Conservation (phyloP, 192 early-diverging fungal species). For the Backusella tarrabulga region DNA sequence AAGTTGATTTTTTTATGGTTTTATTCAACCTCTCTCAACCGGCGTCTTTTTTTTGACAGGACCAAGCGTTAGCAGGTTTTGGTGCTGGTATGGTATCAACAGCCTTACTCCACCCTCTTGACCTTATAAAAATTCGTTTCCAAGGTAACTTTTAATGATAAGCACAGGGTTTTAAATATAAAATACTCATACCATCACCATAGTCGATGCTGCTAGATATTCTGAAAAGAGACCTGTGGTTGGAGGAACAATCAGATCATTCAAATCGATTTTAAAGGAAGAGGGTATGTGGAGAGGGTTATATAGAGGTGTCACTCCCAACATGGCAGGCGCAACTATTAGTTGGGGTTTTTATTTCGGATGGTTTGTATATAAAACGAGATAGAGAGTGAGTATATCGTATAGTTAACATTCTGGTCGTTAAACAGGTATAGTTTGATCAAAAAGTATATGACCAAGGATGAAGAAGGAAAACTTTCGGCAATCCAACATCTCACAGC, state of each 20-base stretch:
- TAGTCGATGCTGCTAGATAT: conserved; percentile 49
- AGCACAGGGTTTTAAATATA: background rate
- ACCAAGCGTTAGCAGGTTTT: conserved; percentile 90
- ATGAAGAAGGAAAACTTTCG: conserved; percentile 54
- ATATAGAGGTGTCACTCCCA: conserved; percentile 90
- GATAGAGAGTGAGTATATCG: background rate
- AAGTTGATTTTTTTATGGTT: background rate
- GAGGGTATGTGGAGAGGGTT: conserved; percentile 71
- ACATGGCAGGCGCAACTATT: conserved; percentile 84
- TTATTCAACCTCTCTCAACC: background rate
- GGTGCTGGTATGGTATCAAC: conserved; percentile 84
- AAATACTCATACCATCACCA: background rate
- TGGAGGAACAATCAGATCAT: conserved; percentile 67
- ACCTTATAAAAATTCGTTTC: conserved; percentile 89
- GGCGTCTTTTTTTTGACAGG: conserved; percentile 37
- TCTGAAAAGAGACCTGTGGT: conserved; percentile 46
- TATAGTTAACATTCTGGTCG: background rate
- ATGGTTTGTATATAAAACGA: conserved; percentile 56
- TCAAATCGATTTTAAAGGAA: conserved; percentile 51
- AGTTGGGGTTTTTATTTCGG: conserved; percentile 99
- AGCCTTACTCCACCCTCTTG: conserved; percentile 83
- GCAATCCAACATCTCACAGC: conserved; percentile 79
- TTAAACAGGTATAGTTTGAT: conserved; percentile 53
- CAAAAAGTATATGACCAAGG: conserved; percentile 63
- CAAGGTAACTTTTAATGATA: conserved; percentile 55